Evolutionary conservation across 306 rosid species (phyloP).

Genomic region (Mimosa pudica): DNA sequence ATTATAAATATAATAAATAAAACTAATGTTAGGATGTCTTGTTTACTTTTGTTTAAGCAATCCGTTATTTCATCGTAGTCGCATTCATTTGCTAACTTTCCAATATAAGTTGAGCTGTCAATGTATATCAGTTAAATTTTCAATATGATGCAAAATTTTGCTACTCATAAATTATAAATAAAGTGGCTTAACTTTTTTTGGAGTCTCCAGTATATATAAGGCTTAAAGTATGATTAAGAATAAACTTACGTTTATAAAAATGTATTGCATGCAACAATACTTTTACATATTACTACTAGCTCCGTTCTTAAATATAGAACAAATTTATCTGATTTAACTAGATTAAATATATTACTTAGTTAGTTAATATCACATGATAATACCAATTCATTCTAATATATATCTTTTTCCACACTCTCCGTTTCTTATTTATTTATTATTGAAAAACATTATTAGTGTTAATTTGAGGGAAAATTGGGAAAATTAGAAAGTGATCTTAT

Average conservation of each 20-base stretch:
- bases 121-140: background rate
- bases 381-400: too few species aligned
- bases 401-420: too few species aligned
- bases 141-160: background rate
- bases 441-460: too few species aligned
- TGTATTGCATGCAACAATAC: background rate
- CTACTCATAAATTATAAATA: background rate
- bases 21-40: background rate
- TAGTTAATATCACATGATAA: too few species aligned
- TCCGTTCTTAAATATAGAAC: too few species aligned
- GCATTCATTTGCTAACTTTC: background rate
- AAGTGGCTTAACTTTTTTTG: background rate
- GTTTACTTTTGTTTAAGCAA: background rate
- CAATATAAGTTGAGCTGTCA: background rate
- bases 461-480: too few species aligned
- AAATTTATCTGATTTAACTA: too few species aligned
- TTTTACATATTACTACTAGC: background rate
- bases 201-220: background rate
- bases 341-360: too few species aligned
- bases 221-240: background rate
- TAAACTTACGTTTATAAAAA: background rate
- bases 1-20: background rate
- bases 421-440: too few species aligned
- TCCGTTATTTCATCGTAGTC: background rate
- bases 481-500: too few species aligned